phyloP scores from a whole-genome alignment of 2,329 filamentous ascomycete species.

The Gaeumannomyces tritici region DNA sequence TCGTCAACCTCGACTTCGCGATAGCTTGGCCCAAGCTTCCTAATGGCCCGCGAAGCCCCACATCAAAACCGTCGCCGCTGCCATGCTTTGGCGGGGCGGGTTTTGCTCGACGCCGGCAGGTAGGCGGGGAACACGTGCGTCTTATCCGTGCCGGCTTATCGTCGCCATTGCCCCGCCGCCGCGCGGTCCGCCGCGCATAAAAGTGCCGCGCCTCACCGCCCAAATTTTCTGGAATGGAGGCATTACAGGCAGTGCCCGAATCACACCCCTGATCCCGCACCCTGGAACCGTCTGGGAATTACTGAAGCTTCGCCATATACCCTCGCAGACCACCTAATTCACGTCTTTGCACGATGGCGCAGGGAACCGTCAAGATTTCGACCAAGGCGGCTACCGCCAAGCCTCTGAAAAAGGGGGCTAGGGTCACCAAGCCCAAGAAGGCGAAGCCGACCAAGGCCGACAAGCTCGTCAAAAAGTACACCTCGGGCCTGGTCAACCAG shows the following conservation, averaged over 20 bases:
- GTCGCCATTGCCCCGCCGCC: not conserved
- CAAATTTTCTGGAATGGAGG: not conserved
- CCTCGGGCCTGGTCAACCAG: conserved; percentile 40
- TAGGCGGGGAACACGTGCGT: not conserved
- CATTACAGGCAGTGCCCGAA: not conserved
- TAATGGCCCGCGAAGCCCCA: not conserved
- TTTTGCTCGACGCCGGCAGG: no score
- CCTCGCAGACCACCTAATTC: not conserved
- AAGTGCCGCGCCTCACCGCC: not conserved
- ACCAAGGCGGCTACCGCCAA: conserved; percentile 27
- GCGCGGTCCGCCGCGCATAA: not conserved
- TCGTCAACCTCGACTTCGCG: not conserved
- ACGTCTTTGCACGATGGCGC: conserved; percentile 32
- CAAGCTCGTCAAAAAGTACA: conserved; percentile 45
- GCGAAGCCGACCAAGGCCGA: conserved; percentile 30
- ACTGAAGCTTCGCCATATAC: not conserved
- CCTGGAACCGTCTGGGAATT: not conserved
- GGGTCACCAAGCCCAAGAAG: conserved; percentile 40
- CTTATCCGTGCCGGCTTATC: not conserved
- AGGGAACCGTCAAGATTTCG: conserved; percentile 42
- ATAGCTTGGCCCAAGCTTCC: not conserved
- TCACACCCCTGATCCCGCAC: not conserved
- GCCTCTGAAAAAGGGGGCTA: conserved; percentile 26
- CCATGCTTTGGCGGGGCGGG: not conserved
- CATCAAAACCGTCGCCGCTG: not conserved